Evolutionary conservation across 2,329 filamentous ascomycete species (phyloP), one percentile per base, ranked within the genome.

Genomic region (Colletotrichum sp.): DNA sequence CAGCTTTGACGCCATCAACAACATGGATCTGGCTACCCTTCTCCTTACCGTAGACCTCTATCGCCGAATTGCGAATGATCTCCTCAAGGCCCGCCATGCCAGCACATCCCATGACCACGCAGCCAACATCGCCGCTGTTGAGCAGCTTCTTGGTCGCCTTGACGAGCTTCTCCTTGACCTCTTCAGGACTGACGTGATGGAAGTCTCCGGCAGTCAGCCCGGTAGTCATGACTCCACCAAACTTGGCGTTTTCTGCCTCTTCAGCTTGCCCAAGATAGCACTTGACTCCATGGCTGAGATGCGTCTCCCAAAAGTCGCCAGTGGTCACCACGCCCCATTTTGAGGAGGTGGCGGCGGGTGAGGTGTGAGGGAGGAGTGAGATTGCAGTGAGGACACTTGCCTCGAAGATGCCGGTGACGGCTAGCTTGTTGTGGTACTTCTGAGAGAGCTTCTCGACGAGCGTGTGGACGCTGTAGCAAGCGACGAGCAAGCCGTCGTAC

Each of bases 261-360:
- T 79, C 79, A 1, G 84, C 81, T 6, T 85, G 82, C 0, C 93
- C 94, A 0, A 98, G 84, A 78, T 95, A 93, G 0, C 85, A 83
- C 3, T 86, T 85, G 0, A 97, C 93, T 0, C 94, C 96, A 0
- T 89, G 85, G 0, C 86, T 88, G 15, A 98, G 87, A 44, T 97
- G 92, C 0, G 87, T 84, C 81, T 96, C 94, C 96, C 96, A 98
- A 78, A 94, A 94, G 72, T 91, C 91, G 0, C 96, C 96, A 0
- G 96, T 98, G 7, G 94, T 96, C 7, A 99, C 93, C 78, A 99
- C 97, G 3, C 96, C 96, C 88, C 97, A 98, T 63, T 86, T 87
- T 78, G 91, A 84, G 71, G 79, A 52, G 28, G 76, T 74, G 2
- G 78, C 74, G 3, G 76, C 77, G 34, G 34, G 36, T 2, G 66